Base-by-base conservation (phyloP, 2,329 filamentous ascomycete species). In the Colletotrichum sp. region DNA sequence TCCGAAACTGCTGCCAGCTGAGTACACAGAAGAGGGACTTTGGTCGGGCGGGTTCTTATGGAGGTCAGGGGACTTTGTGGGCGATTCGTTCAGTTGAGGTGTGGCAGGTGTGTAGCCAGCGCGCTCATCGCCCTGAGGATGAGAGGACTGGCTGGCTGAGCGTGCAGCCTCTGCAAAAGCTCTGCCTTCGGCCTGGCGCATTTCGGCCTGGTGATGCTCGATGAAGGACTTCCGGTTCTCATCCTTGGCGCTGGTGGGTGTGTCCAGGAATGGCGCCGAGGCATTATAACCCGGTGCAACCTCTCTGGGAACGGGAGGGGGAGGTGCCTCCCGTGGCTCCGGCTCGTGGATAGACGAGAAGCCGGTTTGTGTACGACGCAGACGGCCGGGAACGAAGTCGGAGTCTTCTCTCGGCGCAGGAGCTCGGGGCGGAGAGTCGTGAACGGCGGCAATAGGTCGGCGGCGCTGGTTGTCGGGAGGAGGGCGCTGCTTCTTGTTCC, bases 291-390 rank as follows among this genome's bases (percentile, higher is more conserved):
- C 80, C n/a, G 81, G 86, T 34, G 86, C 76, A 55, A 85, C 59
- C 57, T 76, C 68, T 65, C 74, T 69, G 62, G 74, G n/a, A 74
- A 65, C 32, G 24, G 74, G 62, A 30, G 71, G 49, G 71, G 77
- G 62, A 49, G 71, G 49, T 66, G 76, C 30, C 71, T 74, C 28
- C 66, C 49, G 66, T 39, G 74, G 52, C 44, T 74, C 34, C 6
- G 75, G 59, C 9, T 69, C 59, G 12, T 79, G 81, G 26, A 85
- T 84, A 26, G 83, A 82, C 6, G 86, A 85, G 75, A 84, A 89
- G 4, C 91, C 91, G 0, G 92, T 94, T 82, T 92, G 90, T 3
- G 89, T 89, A 55, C 92, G 88, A 75, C 88, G 86, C 69, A 94
- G 84, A 8, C 89, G 86, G 39, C 87, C 87, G 2, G 92, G 91